Evolutionary conservation across 768 basidiomycete species (phyloP).

Genomic region (Wakefieldia striispora): DNA sequence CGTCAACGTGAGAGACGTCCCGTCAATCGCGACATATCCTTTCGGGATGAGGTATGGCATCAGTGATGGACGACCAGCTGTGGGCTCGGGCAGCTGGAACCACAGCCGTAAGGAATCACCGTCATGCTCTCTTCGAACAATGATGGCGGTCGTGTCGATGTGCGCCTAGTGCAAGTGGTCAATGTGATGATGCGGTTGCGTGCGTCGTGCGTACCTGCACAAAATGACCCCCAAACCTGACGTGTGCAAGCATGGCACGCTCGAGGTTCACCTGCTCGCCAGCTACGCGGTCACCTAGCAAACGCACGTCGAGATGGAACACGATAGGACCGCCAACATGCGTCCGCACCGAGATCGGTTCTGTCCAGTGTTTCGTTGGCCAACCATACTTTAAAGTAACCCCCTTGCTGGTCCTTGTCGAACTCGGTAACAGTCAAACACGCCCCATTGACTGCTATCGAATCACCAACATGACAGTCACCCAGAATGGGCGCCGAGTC

Average conservation of each 20-base stretch:
- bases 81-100: conserved; percentile 71
- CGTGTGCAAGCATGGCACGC: conserved; percentile 90
- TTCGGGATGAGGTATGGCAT: conserved; percentile 87
- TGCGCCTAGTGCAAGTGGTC: conserved; percentile 62
- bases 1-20: conserved; percentile 90
- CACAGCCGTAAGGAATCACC: conserved; percentile 86
- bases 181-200: background rate
- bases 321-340: background rate
- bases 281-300: conserved; percentile 68
- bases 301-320: conserved; percentile 6
- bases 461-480: conserved; percentile 93
- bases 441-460: conserved; percentile 84
- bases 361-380: conserved; percentile 92
- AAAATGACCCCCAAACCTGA: conserved; percentile 94
- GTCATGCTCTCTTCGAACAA: conserved; percentile 64
- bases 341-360: conserved; percentile 77
- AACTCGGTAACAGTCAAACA: conserved; percentile 94
- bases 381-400: conserved; percentile 92
- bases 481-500: conserved; percentile 69
- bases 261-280: conserved; percentile 90
- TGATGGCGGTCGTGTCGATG: conserved; percentile 83
- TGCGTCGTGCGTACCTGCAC: conserved; percentile 69
- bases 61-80: conserved; percentile 56
- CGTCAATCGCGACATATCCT: conserved; percentile 93
- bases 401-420: conserved; percentile 54